phyloP scores from a whole-genome alignment of 2,329 filamentous ascomycete species.

The Alternaria sp. region DNA sequence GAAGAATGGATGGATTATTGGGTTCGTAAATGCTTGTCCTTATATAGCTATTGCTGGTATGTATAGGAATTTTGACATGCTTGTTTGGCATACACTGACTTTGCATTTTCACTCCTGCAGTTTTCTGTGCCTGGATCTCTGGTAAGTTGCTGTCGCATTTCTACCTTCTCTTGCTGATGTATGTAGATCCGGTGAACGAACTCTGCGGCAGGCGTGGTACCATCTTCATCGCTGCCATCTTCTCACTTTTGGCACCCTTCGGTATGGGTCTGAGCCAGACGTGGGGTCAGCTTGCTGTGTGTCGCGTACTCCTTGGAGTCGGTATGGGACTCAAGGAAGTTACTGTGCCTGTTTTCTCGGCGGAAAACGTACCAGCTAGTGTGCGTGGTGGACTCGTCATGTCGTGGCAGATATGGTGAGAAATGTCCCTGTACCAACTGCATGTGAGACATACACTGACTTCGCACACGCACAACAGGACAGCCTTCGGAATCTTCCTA shows the following conservation, averaged over 20 bases:
- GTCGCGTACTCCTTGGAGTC: slow-evolving; percentile 50
- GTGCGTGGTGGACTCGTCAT: slow-evolving; percentile 61
- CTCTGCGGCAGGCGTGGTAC: slow-evolving; percentile 43
- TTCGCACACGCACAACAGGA: slow-evolving; percentile 18
- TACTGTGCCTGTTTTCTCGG: slow-evolving; percentile 57
- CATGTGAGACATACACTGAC: too few species aligned
- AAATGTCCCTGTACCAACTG: too few species aligned
- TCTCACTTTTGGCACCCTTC: slow-evolving; percentile 48
- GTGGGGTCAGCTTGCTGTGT: slow-evolving; percentile 53
- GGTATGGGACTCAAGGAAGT: slow-evolving; percentile 58
- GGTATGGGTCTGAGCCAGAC: slow-evolving; percentile 48
- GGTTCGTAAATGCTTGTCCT: slow-evolving; percentile 44
- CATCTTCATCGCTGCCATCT: slow-evolving; percentile 48
- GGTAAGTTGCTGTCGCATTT: not conserved
- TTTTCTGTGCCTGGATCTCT: slow-evolving; percentile 38
- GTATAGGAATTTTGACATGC: not conserved
- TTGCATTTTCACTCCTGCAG: not conserved
- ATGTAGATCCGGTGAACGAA: slow-evolving; percentile 40
- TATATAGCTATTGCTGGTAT: slow-evolving; percentile 39
- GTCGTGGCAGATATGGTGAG: slow-evolving; percentile 55
- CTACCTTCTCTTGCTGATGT: not conserved
- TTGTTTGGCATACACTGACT: not conserved
- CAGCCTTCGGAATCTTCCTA: slow-evolving; percentile 57
- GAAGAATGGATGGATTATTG: slow-evolving; percentile 47
- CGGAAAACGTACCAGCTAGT: slow-evolving; percentile 58